A percentile compares a stretch with the other conserved stretches of the same genome.
phyloP scores from a whole-genome alignment of 768 basidiomycete species.

The Dioszegia crocea region DNA sequence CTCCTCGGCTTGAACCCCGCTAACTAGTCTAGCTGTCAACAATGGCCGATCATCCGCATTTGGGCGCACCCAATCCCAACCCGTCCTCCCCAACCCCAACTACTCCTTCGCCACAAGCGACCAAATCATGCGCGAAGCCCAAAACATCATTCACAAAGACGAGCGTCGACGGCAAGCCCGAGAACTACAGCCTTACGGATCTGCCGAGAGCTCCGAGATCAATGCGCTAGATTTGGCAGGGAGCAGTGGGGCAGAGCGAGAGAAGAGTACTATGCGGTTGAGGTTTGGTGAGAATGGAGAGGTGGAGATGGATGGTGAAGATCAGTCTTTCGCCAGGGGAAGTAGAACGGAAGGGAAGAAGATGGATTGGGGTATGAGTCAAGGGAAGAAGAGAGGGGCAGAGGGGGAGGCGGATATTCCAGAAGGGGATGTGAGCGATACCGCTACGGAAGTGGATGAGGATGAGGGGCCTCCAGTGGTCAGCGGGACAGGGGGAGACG shows the following conservation, averaged over 20 bases:
- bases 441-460: constrained; percentile 32
- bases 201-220: neutral
- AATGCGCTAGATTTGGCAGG: constrained; percentile 6
- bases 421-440: constrained; percentile 12
- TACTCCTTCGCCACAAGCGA: constrained; percentile 9
- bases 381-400: constrained; percentile 7
- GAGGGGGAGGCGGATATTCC: constrained; percentile 12
- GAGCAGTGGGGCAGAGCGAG: neutral
- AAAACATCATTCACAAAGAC: constrained; percentile 12
- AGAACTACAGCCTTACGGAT: constrained; percentile 19
- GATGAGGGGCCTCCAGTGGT: constrained; percentile 14
- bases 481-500: constrained; percentile 16
- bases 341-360: neutral
- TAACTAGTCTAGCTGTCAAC: neutral
- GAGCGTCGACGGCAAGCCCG: neutral
- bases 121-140: constrained; percentile 1
- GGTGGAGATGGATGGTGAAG: constrained; percentile 16
- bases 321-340: no score
- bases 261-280: neutral
- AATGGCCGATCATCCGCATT: constrained; percentile 11
- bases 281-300: constrained; percentile 20
- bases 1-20: neutral
- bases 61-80: constrained; percentile 27
- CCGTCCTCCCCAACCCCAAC: constrained; percentile 16
- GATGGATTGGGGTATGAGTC: constrained; percentile 8